Conservation (phyloP, 176 grass and related monocot genomes). For the bread wheat (Triticum aestivum) region IWGSC_CS_RefSeq_v2.1 NC_057802.1:125174586-125175085, state of each 20-base stretch:
- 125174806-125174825: not conserved
- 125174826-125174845: too few species aligned
- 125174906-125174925: too few species aligned
- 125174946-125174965: too few species aligned
- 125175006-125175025: too few species aligned
- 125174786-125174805: not conserved
- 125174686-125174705: slow-evolving; percentile 15
- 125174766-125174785: slow-evolving; percentile 15
- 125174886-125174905: too few species aligned
- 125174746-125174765: not conserved
- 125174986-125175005: too few species aligned
- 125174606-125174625: slow-evolving; percentile 37
- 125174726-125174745: not conserved
- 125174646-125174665: slow-evolving; percentile 7
- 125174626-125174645: slow-evolving; percentile 19
- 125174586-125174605: slow-evolving; percentile 41
- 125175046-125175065: too few species aligned
- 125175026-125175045: too few species aligned
- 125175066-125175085: too few species aligned
- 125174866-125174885: too few species aligned
- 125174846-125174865: not conserved
- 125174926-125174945: too few species aligned
- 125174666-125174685: not conserved
- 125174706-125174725: slow-evolving; percentile 9
- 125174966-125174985: too few species aligned